phyloP scores from a whole-genome alignment of 495 filamentous ascomycete species.

The Aspergillus wentii region DNA sequence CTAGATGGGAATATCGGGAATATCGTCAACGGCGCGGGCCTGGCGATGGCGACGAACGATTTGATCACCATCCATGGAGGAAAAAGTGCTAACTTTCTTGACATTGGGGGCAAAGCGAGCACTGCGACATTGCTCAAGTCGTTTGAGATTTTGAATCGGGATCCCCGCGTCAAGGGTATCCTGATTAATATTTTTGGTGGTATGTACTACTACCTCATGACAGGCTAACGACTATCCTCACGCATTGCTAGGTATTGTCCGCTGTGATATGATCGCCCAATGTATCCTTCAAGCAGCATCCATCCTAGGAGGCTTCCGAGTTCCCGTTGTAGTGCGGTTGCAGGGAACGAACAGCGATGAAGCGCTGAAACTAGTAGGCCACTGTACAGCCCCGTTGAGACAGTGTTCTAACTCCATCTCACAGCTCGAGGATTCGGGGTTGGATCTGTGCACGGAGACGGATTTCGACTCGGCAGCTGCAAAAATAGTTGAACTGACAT shows the following conservation, averaged over 20 bases:
- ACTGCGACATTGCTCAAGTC: conserved; percentile 21
- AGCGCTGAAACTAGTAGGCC: conserved; percentile 18
- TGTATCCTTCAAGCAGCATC: conserved; percentile 23
- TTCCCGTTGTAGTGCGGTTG: conserved; percentile 26
- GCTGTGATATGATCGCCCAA: conserved; percentile 33
- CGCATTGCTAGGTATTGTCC: conserved; percentile 21
- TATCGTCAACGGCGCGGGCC: conserved; percentile 30
- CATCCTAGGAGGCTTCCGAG: conserved; percentile 15
- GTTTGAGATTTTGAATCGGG: conserved; percentile 20
- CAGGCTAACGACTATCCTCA: background rate
- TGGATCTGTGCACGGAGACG: conserved; percentile 17
- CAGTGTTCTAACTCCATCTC: background rate
- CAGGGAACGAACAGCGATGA: conserved; percentile 27
- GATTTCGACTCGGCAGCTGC: conserved; percentile 24
- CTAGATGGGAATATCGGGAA: conserved; percentile 30
- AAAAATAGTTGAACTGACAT: conserved; percentile 10
- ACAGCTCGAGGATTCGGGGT: conserved; percentile 16
- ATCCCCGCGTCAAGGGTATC: conserved; percentile 19
- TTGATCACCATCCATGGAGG: conserved; percentile 21
- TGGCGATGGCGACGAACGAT: conserved; percentile 35
- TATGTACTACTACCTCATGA: conserved; percentile 6
- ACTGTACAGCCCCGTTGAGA: background rate
- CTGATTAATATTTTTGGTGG: conserved; percentile 30
- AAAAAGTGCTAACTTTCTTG: conserved; percentile 27
- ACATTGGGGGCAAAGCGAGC: conserved; percentile 26